These are phyloP conservation scores for Lizanozyma gosingica DNA, from an alignment of 1,139 yeast genomes.

Conservation along the genomic window DNA sequence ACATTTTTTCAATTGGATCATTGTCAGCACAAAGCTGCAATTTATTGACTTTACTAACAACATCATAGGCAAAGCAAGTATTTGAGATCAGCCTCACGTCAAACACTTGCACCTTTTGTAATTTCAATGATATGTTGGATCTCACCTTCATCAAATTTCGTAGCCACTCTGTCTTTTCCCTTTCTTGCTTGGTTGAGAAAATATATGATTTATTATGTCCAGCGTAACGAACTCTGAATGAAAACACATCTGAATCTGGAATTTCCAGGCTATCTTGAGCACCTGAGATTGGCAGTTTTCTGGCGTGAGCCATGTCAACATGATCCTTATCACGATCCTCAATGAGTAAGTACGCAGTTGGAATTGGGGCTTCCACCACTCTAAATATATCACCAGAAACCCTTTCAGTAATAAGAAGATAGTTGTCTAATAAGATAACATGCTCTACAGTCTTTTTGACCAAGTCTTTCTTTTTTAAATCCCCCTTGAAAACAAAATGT, in stretches of 20 bases:
- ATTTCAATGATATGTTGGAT: conserved; percentile 37
- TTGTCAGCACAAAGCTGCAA: conserved; percentile 55
- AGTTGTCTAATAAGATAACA: conserved; percentile 65
- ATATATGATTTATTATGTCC: conserved; percentile 44
- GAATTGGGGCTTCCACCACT: conserved; percentile 51
- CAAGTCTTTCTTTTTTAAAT: neutral
- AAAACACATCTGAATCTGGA: conserved; percentile 13
- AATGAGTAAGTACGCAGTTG: conserved; percentile 47
- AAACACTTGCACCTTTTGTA: conserved; percentile 46
- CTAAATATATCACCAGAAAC: conserved; percentile 18
- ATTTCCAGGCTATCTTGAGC: conserved; percentile 5
- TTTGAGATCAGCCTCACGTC: conserved; percentile 45
- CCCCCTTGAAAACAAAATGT: neutral
- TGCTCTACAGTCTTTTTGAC: conserved; percentile 19
- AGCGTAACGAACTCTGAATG: conserved; percentile 35
- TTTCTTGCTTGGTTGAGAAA: conserved; percentile 44
- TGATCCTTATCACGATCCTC: conserved; percentile 20
- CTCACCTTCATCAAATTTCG: conserved; percentile 47
- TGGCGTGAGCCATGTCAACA: neutral
- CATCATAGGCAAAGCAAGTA: conserved; percentile 58
- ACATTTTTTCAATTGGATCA: conserved; percentile 52
- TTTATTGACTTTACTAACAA: conserved; percentile 41
- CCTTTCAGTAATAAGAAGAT: conserved; percentile 55
- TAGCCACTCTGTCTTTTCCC: conserved; percentile 57
- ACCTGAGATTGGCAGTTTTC: neutral